phyloP scores from a whole-genome alignment of 2,329 filamentous ascomycete species.

The Trichoderma sp. region DNA sequence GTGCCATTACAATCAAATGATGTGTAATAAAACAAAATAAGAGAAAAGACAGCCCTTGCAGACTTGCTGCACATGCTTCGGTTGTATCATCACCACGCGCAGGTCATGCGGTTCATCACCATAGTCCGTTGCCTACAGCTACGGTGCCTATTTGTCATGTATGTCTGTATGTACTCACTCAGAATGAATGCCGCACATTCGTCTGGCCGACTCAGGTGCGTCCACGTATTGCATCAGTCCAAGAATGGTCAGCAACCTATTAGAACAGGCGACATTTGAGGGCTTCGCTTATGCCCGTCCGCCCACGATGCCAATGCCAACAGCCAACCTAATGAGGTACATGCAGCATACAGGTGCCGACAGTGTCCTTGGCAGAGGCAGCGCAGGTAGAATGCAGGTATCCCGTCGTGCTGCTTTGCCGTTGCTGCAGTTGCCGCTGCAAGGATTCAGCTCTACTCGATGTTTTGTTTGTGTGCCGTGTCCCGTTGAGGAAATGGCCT shows the following conservation, averaged over 20 bases:
- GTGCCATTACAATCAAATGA: neutral
- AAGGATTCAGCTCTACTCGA: constrained; percentile 5
- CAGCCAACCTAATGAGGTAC: neutral
- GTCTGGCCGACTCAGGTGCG: constrained; percentile 4
- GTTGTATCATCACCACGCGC: constrained; percentile 2
- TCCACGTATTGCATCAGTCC: constrained; percentile 8
- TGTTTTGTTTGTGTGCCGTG: constrained; percentile 15
- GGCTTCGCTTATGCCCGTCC: constrained; percentile 6
- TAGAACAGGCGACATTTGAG: neutral
- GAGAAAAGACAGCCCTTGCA: neutral
- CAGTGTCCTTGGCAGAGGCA: neutral
- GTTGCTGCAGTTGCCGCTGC: constrained; percentile 10
- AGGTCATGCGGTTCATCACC: constrained; percentile 14
- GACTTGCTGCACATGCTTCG: neutral
- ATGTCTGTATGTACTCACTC: neutral
- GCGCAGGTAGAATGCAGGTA: neutral
- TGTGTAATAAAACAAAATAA: neutral
- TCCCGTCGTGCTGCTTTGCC: neutral
- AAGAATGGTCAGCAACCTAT: neutral
- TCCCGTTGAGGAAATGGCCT: constrained; percentile 12
- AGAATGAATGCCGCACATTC: neutral
- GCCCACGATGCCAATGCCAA: neutral
- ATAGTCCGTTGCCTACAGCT: neutral
- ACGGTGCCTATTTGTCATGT: neutral
- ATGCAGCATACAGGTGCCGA: neutral